These are phyloP conservation scores for Cucurbita moschata DNA, from an alignment of 306 rosid genomes.

Conservation along the genomic window DNA sequence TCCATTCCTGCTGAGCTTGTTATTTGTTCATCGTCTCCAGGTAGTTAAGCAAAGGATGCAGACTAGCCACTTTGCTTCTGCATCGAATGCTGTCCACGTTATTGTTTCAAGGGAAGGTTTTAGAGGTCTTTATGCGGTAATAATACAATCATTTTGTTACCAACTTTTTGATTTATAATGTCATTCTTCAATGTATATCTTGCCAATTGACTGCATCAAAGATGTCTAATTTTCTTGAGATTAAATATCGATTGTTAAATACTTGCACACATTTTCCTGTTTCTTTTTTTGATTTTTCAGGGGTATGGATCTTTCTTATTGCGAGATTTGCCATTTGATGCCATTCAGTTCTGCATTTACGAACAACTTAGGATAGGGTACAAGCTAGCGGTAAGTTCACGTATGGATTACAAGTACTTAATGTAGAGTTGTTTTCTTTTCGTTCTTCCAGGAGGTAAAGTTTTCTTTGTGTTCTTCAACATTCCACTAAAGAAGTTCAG, in stretches of 20 bases:
- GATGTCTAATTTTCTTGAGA: neutral
- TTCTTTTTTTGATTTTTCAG: slow-evolving; percentile 24
- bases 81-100: slow-evolving; percentile 19
- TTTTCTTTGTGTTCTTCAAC: neutral
- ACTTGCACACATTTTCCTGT: neutral
- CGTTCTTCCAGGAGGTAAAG: neutral
- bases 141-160: slow-evolving; percentile 3
- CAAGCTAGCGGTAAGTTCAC: slow-evolving; percentile 49
- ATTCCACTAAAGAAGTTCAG: neutral
- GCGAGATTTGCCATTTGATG: slow-evolving; percentile 84
- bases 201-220: neutral
- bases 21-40: slow-evolving; percentile 20
- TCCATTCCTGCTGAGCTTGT: neutral
- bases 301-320: slow-evolving; percentile 67
- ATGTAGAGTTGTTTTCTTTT: neutral
- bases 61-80: slow-evolving; percentile 26
- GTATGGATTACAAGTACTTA: neutral
- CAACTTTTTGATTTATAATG: neutral
- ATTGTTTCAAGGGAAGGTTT: slow-evolving; percentile 27
- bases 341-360: slow-evolving; percentile 59
- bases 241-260: neutral
- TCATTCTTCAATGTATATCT: neutral
- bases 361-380: slow-evolving; percentile 73
- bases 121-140: slow-evolving; percentile 65
- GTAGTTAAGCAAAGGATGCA: slow-evolving; percentile 50